phyloP scores from a whole-genome alignment of 1,284 basidiomycete genomes.

The Neotropicomus parvogracilis region DNA sequence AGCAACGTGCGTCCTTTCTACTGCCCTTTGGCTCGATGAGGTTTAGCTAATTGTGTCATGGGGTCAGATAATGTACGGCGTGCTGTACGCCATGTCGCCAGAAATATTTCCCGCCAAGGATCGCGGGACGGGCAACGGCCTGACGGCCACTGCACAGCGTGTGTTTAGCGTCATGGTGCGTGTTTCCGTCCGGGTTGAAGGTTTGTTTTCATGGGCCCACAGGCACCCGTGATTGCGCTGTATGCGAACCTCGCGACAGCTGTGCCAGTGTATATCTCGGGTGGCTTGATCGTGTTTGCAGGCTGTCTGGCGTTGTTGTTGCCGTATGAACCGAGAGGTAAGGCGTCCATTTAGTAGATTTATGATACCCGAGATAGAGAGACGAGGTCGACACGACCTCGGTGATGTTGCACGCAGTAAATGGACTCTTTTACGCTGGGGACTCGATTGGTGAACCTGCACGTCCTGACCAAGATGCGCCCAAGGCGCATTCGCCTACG shows the following conservation, averaged over 20 bases:
- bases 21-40: not conserved
- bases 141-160: conserved; percentile 57
- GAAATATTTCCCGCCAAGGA: conserved; percentile 72
- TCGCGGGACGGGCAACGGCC: conserved; percentile 69
- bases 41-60: no score
- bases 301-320: conserved; percentile 66
- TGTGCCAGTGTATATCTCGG: conserved; percentile 76
- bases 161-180: conserved; percentile 62
- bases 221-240: conserved; percentile 73
- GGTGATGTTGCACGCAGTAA: not conserved
- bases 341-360: conserved; percentile 50
- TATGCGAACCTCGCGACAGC: conserved; percentile 64
- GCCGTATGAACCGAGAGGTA: conserved; percentile 73
- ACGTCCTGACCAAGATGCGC: no score
- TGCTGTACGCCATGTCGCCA: conserved; percentile 62
- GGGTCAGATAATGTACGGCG: conserved; percentile 62
- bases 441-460: no score
- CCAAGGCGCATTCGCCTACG: no score
- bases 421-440: not conserved
- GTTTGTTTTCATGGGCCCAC: not conserved
- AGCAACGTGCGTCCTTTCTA: conserved; percentile 48
- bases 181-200: not conserved
- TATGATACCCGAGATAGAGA: not conserved
- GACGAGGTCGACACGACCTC: not conserved
- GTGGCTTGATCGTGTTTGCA: conserved; percentile 64